Percentiles rank a stretch among this genome's conserved stretches.
Conservation (phyloP, 495 filamentous ascomycete species). For the Lichenothelia convexa region DNA sequence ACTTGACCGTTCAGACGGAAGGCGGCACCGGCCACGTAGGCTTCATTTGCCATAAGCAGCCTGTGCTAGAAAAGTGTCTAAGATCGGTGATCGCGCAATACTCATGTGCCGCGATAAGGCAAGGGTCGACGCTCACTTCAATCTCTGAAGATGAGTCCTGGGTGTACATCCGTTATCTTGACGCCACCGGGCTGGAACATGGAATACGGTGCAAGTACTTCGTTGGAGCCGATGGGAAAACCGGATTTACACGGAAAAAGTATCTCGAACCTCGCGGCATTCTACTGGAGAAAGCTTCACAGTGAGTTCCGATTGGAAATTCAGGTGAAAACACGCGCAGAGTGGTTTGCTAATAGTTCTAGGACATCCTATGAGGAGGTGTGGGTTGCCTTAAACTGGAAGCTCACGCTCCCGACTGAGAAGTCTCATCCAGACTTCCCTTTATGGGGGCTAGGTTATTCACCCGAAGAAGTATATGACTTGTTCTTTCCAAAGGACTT, state of each 20-base stretch:
- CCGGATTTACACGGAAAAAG: slow-evolving; percentile 3
- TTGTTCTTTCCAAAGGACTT: slow-evolving; percentile 31
- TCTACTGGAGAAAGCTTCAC: slow-evolving; percentile 15
- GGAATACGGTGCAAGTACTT: not conserved
- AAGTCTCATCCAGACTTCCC: slow-evolving; percentile 31
- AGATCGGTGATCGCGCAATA: not conserved
- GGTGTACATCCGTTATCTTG: slow-evolving; percentile 21
- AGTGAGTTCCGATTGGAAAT: not conserved
- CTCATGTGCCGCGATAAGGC: slow-evolving; percentile 12
- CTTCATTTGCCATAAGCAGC: slow-evolving; percentile 21
- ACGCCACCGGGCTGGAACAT: slow-evolving; percentile 21
- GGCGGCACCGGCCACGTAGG: slow-evolving; percentile 22
- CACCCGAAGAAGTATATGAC: slow-evolving; percentile 30
- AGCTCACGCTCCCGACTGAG: slow-evolving; percentile 26
- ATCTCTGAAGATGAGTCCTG: slow-evolving; percentile 17
- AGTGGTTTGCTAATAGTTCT: no score
- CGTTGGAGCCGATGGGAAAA: slow-evolving; percentile 4
- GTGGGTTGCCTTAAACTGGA: slow-evolving; percentile 34
- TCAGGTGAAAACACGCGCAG: no score
- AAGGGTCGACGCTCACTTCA: slow-evolving; percentile 17
- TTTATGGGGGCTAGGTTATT: slow-evolving; percentile 31
- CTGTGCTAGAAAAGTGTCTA: slow-evolving; percentile 11
- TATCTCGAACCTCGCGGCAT: slow-evolving; percentile 16
- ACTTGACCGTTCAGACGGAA: slow-evolving; percentile 19
- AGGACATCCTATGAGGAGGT: slow-evolving; percentile 30